Evolutionary conservation across 805 yeast species (phyloP), one percentile per base, ranked within the genome.

Genomic region (Suhomyces vadensis): DNA sequence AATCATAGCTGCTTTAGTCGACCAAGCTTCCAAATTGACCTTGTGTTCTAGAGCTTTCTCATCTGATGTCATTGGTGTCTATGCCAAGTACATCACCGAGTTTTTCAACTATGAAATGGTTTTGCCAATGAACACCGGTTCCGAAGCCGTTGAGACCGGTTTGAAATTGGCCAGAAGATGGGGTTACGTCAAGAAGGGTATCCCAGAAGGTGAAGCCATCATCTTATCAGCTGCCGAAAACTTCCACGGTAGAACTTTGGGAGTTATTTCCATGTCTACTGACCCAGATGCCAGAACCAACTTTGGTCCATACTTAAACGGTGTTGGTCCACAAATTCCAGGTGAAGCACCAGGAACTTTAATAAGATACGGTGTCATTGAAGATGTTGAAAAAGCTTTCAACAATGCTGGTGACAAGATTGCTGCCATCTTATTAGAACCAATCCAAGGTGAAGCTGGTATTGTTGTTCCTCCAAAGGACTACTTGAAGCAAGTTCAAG

Each of bases 401-500:
- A 72, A 76, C 52, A 79, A 79, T 45, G 89, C 92, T 19, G 97
- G 97, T 52, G 92, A 87, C 64, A 83, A 82, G 63, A 82, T 92
- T 52, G 95, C 96, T 36, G 98, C 96, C 33, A 79, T 92, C 53
- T 71, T 92, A 52, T 79, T 92, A 56, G 98, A 92, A 71, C 97
- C 97, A 50, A 91, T 91, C 60, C 98, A 92, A 67, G 98, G 98
- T 65, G 98, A 92, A 67, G 98, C 98, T 25, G 98, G 98, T 55
- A 92, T 92, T 53, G 92, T 91, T 21, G 97, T 91, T 20, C 97
- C 98, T 42, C 94, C 94, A 53, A 70, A 64, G 39, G 95, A 80
- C 57, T 92, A 91, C 72, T 77, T 92, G 54, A 67, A 82, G 42
- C 71, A 75, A 56, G 96, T 91, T 24, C 79, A 79, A 53, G 82